phyloP scores from a whole-genome alignment of 768 basidiomycete genomes.

The Hemileccinum impolitum region DNA sequence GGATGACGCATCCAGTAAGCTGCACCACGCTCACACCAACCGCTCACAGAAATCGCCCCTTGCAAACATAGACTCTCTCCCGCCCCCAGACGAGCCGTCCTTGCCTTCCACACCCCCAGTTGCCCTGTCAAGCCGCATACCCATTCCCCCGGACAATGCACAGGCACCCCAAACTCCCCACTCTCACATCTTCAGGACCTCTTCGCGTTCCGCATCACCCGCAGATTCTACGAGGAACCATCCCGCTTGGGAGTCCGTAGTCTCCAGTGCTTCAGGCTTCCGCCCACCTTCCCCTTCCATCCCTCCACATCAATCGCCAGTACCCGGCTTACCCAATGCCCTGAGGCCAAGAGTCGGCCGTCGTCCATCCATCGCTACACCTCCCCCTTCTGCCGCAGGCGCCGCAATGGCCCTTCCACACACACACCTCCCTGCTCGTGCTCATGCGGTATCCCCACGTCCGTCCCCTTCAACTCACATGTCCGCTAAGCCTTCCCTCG shows the following conservation, averaged over 20 bases:
- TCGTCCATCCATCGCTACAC: slow-evolving; percentile 44
- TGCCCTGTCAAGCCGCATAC: too few species aligned
- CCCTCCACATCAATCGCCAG: slow-evolving; percentile 16
- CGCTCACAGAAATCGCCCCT: neutral
- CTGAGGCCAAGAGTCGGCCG: slow-evolving; percentile 36
- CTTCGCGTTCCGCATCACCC: slow-evolving; percentile 43
- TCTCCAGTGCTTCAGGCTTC: slow-evolving; percentile 11
- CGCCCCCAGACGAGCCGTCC: neutral
- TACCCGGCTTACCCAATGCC: slow-evolving; percentile 26
- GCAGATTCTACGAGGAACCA: slow-evolving; percentile 26
- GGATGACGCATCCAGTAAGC: slow-evolving; percentile 33
- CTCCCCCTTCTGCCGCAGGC: slow-evolving; percentile 30
- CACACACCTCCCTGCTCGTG: slow-evolving; percentile 25
- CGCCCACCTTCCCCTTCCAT: slow-evolving; percentile 25
- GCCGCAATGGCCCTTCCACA: slow-evolving; percentile 18
- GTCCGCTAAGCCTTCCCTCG: slow-evolving; percentile 19
- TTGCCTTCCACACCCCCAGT: neutral
- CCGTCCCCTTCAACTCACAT: slow-evolving; percentile 12
- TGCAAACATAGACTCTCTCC: neutral
- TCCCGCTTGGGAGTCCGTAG: slow-evolving; percentile 23
- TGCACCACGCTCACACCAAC: too few species aligned
- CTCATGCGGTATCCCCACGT: slow-evolving; percentile 24
- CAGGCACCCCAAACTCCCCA: slow-evolving; percentile 9
- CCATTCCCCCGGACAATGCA: slow-evolving; percentile 15
- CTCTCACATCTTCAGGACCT: slow-evolving; percentile 13